A percentile compares a stretch with the other conserved stretches of the same genome.
phyloP scores from a whole-genome alignment of 257 asterid species.

The Coffea eugenioides region DNA sequence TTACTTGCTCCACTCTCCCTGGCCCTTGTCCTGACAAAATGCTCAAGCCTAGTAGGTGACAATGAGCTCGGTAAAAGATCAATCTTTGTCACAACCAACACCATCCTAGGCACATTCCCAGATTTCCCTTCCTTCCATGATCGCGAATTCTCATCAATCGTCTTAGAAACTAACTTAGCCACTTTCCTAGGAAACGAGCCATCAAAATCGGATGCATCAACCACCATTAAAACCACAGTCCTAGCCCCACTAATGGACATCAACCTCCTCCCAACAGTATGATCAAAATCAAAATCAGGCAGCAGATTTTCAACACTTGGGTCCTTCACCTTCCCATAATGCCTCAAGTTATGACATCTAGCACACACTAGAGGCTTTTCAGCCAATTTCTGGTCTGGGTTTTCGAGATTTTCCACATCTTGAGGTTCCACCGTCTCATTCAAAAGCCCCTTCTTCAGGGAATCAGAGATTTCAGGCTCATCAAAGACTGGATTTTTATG shows the following conservation, averaged over 20 bases:
- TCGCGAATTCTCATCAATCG: slow-evolving; percentile 58
- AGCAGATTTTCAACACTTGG: slow-evolving; percentile 65
- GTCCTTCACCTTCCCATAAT: slow-evolving; percentile 63
- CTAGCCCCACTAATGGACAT: slow-evolving; percentile 60
- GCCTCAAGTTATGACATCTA: slow-evolving; percentile 82
- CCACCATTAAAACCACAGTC: slow-evolving; percentile 61
- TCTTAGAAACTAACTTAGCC: slow-evolving; percentile 54
- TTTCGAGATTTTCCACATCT: slow-evolving; percentile 19
- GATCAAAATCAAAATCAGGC: slow-evolving; percentile 87
- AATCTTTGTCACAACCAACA: slow-evolving; percentile 78
- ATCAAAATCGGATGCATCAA: slow-evolving; percentile 84
- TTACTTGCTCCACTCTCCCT: slow-evolving; percentile 73
- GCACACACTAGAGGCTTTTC: slow-evolving; percentile 69
- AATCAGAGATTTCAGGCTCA: slow-evolving; percentile 60
- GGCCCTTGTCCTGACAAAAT: slow-evolving; percentile 85
- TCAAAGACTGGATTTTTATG: slow-evolving; percentile 49
- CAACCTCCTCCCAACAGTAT: slow-evolving; percentile 83
- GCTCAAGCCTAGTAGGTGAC: slow-evolving; percentile 79
- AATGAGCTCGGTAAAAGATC: slow-evolving; percentile 79
- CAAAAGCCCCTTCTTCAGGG: slow-evolving; percentile 54
- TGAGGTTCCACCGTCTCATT: slow-evolving; percentile 44
- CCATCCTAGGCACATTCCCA: slow-evolving; percentile 73
- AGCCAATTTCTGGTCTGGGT: slow-evolving; percentile 16
- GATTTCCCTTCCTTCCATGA: slow-evolving; percentile 90
- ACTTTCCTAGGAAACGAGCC: slow-evolving; percentile 87